Conservation (phyloP, 257 asterid genomes). For the Nicotiana benthamiana region DNA sequence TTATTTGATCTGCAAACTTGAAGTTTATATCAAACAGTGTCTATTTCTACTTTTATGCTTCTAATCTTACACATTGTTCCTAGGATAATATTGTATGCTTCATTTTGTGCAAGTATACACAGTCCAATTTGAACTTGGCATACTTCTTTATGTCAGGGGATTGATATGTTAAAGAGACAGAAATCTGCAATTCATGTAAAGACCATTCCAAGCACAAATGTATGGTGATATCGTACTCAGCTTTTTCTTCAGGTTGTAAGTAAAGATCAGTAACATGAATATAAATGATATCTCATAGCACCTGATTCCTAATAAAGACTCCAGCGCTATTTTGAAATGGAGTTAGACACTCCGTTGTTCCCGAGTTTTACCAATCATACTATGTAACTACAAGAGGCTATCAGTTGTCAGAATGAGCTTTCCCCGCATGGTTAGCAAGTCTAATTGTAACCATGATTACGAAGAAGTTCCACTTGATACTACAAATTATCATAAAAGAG, state of each 20-base stretch:
- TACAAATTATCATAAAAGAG: background rate
- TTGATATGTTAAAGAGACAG: background rate
- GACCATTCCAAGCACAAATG: conserved; percentile 1
- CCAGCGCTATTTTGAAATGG: background rate
- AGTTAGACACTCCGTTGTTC: background rate
- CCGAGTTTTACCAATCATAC: background rate
- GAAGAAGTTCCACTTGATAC: background rate
- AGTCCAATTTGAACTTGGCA: background rate
- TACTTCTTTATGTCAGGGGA: background rate
- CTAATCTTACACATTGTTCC: background rate
- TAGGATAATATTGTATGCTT: background rate
- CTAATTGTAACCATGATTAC: background rate
- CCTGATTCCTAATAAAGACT: background rate
- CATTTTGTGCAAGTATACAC: background rate
- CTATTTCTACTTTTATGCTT: conserved; percentile 4
- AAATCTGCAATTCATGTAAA: background rate
- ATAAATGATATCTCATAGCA: background rate
- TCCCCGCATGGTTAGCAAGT: background rate
- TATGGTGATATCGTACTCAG: background rate
- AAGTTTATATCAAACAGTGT: background rate
- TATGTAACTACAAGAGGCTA: background rate
- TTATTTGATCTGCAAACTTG: background rate
- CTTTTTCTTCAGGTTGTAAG: background rate
- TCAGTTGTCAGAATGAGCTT: background rate
- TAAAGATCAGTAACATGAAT: background rate